Conservation (phyloP, 495 filamentous ascomycete species). For the Tuber umbilicatum region DNA sequence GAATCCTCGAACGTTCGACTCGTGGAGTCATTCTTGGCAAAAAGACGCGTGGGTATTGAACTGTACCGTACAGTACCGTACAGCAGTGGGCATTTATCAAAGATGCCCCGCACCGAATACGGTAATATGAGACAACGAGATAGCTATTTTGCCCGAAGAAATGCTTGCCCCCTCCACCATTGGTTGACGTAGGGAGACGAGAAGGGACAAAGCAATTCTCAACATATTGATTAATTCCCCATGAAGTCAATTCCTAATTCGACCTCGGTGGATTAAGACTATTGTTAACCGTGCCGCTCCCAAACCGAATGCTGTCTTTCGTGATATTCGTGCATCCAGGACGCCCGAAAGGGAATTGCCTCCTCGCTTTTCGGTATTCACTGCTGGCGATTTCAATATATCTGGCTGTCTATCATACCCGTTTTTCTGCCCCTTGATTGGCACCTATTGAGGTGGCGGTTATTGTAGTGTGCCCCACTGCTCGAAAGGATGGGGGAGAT, state of each 20-base stretch:
- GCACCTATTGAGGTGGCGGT: neutral
- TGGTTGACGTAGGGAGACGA: neutral
- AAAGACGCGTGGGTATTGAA: neutral
- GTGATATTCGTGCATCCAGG: neutral
- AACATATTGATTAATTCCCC: neutral
- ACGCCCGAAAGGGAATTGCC: neutral
- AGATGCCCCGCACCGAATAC: neutral
- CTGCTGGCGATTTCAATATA: neutral
- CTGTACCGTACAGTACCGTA: neutral
- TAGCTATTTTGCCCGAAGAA: neutral
- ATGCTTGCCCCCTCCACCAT: neutral
- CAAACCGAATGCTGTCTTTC: neutral
- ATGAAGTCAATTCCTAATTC: neutral
- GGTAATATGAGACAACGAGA: neutral
- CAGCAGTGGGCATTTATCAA: neutral
- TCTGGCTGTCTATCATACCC: neutral
- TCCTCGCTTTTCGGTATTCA: neutral
- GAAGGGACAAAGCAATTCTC: neutral
- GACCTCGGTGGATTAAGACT: neutral
- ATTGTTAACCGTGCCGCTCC: neutral
- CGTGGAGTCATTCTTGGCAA: neutral
- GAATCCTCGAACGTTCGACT: neutral
- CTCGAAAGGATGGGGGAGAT: neutral
- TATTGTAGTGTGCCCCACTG: neutral
- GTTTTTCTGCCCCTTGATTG: neutral